Conservation (phyloP, 495 filamentous ascomycete genomes). For the Hypoxylon fuscum region DNA sequence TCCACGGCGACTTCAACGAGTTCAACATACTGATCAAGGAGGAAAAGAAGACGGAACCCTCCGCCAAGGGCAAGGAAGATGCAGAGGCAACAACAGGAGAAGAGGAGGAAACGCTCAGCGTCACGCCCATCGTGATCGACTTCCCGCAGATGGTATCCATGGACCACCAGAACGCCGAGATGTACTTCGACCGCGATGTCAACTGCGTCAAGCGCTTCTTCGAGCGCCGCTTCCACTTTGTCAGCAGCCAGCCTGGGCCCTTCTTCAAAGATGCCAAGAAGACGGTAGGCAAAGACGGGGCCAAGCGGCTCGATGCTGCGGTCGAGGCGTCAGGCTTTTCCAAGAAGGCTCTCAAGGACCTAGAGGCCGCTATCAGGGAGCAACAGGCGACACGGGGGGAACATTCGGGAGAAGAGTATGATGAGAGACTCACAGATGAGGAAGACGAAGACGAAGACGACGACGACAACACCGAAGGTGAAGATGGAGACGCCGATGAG, state of each 20-base stretch:
- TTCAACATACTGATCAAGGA: conserved; percentile 97
- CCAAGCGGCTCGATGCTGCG: conserved; percentile 80
- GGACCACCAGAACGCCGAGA: conserved; percentile 89
- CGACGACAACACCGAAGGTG: too few species aligned
- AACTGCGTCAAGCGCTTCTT: conserved; percentile 95
- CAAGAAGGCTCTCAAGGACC: conserved; percentile 91
- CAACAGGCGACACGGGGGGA: conserved; percentile 54
- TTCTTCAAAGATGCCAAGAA: conserved; percentile 85
- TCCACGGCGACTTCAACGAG: conserved; percentile 99
- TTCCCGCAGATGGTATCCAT: conserved; percentile 99
- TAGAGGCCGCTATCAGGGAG: conserved; percentile 86
- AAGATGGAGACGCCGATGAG: conserved; percentile 13
- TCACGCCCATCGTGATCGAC: conserved; percentile 86
- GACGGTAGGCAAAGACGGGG: conserved; percentile 68
- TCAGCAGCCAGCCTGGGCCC: conserved; percentile 81
- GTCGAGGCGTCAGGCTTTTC: conserved; percentile 95
- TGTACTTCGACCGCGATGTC: conserved; percentile 96
- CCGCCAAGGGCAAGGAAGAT: conserved; percentile 41
- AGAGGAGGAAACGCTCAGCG: conserved; percentile 45
- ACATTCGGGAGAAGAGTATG: conserved; percentile 53
- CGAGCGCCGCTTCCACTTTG: conserved; percentile 85
- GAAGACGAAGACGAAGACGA: conserved; percentile 37
- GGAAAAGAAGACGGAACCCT: conserved; percentile 50
- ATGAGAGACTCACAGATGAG: conserved; percentile 41
- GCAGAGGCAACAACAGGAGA: conserved; percentile 18